Base-by-base conservation (phyloP, 169 alveolate species). In the Cryptosporidium tyzzeri region DNA sequence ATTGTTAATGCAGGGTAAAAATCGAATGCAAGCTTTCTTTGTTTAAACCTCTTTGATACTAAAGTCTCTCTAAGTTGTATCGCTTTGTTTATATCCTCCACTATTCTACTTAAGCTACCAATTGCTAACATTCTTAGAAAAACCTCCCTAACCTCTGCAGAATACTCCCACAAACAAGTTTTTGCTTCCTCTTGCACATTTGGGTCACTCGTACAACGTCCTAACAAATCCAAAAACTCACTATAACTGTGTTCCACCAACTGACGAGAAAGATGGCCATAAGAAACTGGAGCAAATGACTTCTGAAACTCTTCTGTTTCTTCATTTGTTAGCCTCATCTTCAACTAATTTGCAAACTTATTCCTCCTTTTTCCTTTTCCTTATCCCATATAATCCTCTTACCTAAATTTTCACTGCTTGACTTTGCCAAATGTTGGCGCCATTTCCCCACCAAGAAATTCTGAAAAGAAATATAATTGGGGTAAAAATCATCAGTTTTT, bases 141-240 rank as follows among this genome's bases (percentile, higher is more conserved):
- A 18, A 80, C 55, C 48, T 80, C 89, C 18, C 89, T 59, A 31
- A 65, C 41, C 29, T 80, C 55, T 1, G 89, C 89, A 9, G 80
- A 80, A 48, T 80, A 80, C 45, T 80, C 89, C 89, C 89, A 80
- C 48, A 80, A n/a, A 65, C 75, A 80, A 16, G 89, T 80, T 65
- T 41, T 80, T 61, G 89, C 89, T 33, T 80, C 89, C 12, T 61
- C 89, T 21, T 80, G 89, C n/a, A 80, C 74, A 80, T 80, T 80
- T 33, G 89, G 89, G 41, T 80, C 89, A 26, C 68, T 80, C 58
- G 89, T 80, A 23, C 41, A 80, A 18, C 89, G 69, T 39, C 89
- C 75, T 12, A 80, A 26, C 18, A 80, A 80, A 48, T 80, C 89
- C 53, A 80, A 29, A 37, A 80, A 80, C 35, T 80, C 89, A 37